A percentile compares a stretch with the other conserved stretches of the same genome.
These are phyloP conservation scores for Moelleriella libera DNA, from an alignment of 2,329 filamentous ascomycete genomes.

Conservation along the genomic window DNA sequence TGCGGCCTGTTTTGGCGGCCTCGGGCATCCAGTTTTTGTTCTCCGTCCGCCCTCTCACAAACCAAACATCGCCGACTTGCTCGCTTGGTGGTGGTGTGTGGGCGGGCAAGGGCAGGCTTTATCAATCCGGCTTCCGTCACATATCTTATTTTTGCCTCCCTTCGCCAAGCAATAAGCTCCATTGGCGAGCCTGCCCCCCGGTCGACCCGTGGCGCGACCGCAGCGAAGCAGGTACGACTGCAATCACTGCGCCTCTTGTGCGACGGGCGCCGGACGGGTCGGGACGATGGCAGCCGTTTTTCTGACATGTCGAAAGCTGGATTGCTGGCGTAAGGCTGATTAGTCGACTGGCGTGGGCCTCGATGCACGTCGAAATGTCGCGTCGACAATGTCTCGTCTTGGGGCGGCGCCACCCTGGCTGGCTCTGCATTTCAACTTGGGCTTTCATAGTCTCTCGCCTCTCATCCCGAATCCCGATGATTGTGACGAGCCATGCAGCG, in stretches of 20 bases:
- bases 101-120: no score
- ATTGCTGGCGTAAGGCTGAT: neutral
- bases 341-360: neutral
- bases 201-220: neutral
- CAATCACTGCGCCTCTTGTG: no score
- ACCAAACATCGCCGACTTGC: no score
- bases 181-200: neutral
- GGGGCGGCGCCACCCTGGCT: no score
- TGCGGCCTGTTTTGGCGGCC: neutral
- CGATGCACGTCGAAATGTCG: neutral
- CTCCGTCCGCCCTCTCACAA: no score
- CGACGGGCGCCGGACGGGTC: neutral
- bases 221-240: neutral
- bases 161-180: neutral
- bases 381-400: neutral
- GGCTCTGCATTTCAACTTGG: no score
- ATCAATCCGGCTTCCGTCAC: neutral
- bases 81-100: no score
- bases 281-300: neutral
- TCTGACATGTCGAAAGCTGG: neutral
- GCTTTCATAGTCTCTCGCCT: no score
- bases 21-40: neutral
- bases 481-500: neutral
- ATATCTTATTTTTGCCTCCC: neutral
- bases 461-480: neutral